phyloP scores from a whole-genome alignment of 352 stramenopile genomes.

The Globisporangium spiculum region DNA sequence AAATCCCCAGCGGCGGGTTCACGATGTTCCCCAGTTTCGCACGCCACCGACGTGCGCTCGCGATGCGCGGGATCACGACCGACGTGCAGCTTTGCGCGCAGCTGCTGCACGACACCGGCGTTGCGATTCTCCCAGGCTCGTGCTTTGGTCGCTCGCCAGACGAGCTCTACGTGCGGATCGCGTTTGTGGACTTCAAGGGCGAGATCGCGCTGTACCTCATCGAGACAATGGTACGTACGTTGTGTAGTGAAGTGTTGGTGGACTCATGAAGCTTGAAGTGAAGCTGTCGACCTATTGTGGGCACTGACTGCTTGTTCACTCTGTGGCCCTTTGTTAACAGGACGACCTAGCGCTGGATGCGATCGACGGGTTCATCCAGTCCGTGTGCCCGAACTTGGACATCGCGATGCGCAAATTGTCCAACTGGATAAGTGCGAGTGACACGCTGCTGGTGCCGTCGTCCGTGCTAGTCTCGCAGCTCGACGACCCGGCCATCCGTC shows the following conservation, averaged over 20 bases:
- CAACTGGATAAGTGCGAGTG: slow-evolving; percentile 49
- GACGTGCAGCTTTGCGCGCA: slow-evolving; percentile 75
- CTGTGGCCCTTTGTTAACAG: slow-evolving; percentile 18
- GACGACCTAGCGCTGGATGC: slow-evolving; percentile 68
- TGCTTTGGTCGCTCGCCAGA: slow-evolving; percentile 73
- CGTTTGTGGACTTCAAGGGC: slow-evolving; percentile 88
- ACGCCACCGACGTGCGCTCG: slow-evolving; percentile 61
- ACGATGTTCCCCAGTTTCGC: slow-evolving; percentile 85
- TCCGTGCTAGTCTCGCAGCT: slow-evolving; percentile 21
- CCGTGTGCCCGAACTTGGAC: slow-evolving; percentile 84
- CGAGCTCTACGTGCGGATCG: slow-evolving; percentile 78
- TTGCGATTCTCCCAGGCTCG: slow-evolving; percentile 82
- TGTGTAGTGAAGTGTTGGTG: background rate
- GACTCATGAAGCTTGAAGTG: background rate
- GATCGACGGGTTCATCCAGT: slow-evolving; percentile 84
- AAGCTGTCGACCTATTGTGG: background rate
- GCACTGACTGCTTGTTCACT: background rate
- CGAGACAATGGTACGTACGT: slow-evolving; percentile 83
- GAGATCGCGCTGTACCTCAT: slow-evolving; percentile 86
- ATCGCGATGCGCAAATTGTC: slow-evolving; percentile 78
- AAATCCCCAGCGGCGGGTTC: slow-evolving; percentile 74
- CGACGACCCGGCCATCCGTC: slow-evolving; percentile 9
- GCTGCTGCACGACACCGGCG: slow-evolving; percentile 79
- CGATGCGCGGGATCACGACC: slow-evolving; percentile 58
- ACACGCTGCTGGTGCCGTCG: slow-evolving; percentile 14